A percentile compares a stretch with the other conserved stretches of the same genome.
Evolutionary conservation across 345 rosid species (phyloP).

Genomic region (Theobroma cacao): DNA sequence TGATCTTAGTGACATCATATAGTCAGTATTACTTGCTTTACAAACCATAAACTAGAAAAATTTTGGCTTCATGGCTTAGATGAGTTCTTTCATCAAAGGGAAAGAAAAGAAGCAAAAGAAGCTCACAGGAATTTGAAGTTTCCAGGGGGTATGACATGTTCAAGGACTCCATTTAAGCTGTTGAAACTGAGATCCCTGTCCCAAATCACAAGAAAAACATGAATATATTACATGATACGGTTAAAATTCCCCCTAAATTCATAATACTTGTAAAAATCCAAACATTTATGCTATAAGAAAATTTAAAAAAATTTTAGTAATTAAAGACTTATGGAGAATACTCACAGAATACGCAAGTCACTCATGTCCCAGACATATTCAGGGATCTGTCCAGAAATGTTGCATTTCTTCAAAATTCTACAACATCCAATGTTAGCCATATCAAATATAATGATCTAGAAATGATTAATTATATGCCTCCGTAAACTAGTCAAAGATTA

Average conservation of each 20-base stretch:
- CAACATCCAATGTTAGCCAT: background rate
- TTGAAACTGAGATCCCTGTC: conserved; percentile 37
- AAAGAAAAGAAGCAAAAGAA: background rate
- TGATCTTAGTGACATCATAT: background rate
- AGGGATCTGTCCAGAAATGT: conserved; percentile 32
- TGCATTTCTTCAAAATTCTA: conserved; percentile 37
- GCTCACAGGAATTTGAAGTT: conserved; percentile 18
- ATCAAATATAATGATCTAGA: background rate
- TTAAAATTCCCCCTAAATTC: background rate
- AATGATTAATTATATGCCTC: background rate
- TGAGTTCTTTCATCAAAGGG: background rate
- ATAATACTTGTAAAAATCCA: background rate
- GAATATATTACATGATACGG: background rate
- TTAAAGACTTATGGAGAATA: background rate
- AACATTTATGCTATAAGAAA: background rate
- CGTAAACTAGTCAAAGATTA: background rate
- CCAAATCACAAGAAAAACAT: background rate
- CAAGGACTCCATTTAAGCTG: conserved; percentile 15
- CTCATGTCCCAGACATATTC: conserved; percentile 29
- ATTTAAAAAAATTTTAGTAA: background rate
- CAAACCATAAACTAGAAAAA: background rate
- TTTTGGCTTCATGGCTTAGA: background rate
- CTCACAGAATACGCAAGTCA: conserved; percentile 26
- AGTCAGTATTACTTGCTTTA: background rate
- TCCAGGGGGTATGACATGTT: background rate